Percentiles rank a stretch among this genome's conserved stretches.
phyloP scores from a whole-genome alignment of 192 early-diverging fungal genomes.

The Rhizoclosmatium globosum region DNA sequence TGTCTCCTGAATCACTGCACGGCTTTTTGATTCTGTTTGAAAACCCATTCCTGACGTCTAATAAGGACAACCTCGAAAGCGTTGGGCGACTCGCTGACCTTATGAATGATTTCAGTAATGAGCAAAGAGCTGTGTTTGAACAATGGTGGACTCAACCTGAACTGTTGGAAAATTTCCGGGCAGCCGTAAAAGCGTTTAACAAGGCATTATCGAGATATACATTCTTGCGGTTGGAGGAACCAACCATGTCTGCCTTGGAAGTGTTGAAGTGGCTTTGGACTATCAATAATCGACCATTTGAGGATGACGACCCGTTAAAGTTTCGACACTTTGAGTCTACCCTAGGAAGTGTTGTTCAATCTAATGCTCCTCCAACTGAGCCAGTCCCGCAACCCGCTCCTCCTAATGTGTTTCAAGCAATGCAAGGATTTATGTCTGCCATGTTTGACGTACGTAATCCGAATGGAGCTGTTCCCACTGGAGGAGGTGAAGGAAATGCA shows the following conservation, averaged over 20 bases:
- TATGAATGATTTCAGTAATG: not conserved
- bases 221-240: not conserved
- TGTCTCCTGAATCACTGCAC: constrained; percentile 15
- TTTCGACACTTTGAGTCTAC: constrained; percentile 14
- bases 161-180: constrained; percentile 12
- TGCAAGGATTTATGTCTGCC: not conserved
- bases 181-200: constrained; percentile 11
- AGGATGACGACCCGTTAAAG: constrained; percentile 13
- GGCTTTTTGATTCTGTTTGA: constrained; percentile 20
- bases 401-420: not conserved
- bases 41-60: constrained; percentile 4
- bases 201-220: constrained; percentile 16
- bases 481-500: too few relatives aligned
- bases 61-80: constrained; percentile 6
- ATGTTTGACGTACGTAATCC: too few relatives aligned
- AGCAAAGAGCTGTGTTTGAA: constrained; percentile 17
- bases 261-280: constrained; percentile 31
- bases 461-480: too few relatives aligned
- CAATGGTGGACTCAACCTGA: constrained; percentile 13
- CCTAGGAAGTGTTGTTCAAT: not conserved
- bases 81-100: not conserved
- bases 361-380: not conserved
- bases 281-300: constrained; percentile 21
- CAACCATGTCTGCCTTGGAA: constrained; percentile 11
- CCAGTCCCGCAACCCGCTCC: not conserved